phyloP scores from a whole-genome alignment of 2,329 filamentous ascomycete genomes.

The Chalaropsis thielavioides region DNA sequence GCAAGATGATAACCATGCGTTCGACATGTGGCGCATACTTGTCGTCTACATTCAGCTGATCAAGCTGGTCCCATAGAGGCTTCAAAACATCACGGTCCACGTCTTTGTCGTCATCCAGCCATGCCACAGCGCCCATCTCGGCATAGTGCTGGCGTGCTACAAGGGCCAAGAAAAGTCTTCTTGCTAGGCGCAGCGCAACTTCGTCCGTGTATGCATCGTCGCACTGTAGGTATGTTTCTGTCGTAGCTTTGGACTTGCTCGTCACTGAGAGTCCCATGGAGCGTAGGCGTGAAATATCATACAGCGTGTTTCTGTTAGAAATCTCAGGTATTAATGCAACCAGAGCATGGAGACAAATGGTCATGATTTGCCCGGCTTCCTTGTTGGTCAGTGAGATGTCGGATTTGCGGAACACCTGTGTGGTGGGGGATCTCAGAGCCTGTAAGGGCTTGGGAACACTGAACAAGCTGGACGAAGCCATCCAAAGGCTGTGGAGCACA shows the following conservation, averaged over 20 bases:
- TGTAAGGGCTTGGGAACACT: conserved; percentile 35
- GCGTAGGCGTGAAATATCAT: conserved; percentile 46
- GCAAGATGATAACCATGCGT: conserved; percentile 27
- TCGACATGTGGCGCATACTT: conserved; percentile 11
- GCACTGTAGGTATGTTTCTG: conserved; percentile 29
- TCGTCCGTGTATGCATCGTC: conserved; percentile 49
- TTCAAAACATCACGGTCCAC: conserved; percentile 32
- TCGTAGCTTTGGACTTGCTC: conserved; percentile 12
- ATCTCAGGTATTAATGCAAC: conserved; percentile 42
- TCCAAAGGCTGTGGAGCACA: conserved; percentile 51
- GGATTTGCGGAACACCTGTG: conserved; percentile 26
- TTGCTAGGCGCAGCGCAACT: conserved; percentile 43
- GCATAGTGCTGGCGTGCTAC: conserved; percentile 37
- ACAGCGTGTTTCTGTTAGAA: conserved; percentile 33
- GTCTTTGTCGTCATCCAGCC: conserved; percentile 24
- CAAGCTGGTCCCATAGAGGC: conserved; percentile 38
- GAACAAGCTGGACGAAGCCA: conserved; percentile 44
- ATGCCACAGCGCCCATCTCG: conserved; percentile 26
- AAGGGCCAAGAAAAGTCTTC: conserved; percentile 44
- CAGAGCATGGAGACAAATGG: conserved; percentile 48
- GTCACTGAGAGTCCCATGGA: conserved; percentile 41
- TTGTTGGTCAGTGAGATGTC: conserved; percentile 30
- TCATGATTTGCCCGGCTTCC: conserved; percentile 40
- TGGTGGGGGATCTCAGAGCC: conserved; percentile 27
- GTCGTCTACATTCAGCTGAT: conserved; percentile 32